Percentiles rank a stretch among this genome's conserved stretches.
These are phyloP conservation scores for Alternaria solani DNA, from an alignment of 2,329 filamentous ascomycete species.

Conservation along the genomic window DNA sequence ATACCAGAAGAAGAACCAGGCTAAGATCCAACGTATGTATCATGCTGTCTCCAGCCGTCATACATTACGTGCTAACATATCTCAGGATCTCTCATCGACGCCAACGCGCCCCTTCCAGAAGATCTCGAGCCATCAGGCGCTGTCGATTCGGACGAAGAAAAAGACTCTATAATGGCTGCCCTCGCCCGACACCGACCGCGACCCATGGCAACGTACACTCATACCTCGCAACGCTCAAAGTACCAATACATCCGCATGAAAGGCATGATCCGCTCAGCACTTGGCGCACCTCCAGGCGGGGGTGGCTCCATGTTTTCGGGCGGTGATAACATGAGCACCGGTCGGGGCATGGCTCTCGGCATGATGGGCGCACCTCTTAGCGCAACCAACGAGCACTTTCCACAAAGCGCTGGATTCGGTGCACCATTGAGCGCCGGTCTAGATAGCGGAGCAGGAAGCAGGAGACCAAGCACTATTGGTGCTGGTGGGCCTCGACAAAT, in stretches of 20 bases:
- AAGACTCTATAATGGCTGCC: slow-evolving; percentile 84
- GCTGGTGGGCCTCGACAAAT: slow-evolving; percentile 47
- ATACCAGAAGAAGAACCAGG: slow-evolving; percentile 93
- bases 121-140: slow-evolving; percentile 75
- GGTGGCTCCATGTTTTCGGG: slow-evolving; percentile 33
- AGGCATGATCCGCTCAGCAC: slow-evolving; percentile 67
- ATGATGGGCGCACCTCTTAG: slow-evolving; percentile 44
- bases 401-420: slow-evolving; percentile 39
- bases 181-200: slow-evolving; percentile 76
- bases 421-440: slow-evolving; percentile 43
- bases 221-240: slow-evolving; percentile 61
- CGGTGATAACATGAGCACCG: slow-evolving; percentile 32
- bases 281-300: slow-evolving; percentile 56
- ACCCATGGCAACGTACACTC: slow-evolving; percentile 73
- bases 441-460: slow-evolving; percentile 35
- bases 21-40: slow-evolving; percentile 89
- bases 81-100: slow-evolving; percentile 89
- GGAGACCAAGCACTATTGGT: slow-evolving; percentile 43
- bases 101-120: slow-evolving; percentile 88
- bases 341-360: slow-evolving; percentile 38
- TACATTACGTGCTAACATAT: slow-evolving; percentile 9
- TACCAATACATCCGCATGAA: slow-evolving; percentile 71
- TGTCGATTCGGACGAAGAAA: slow-evolving; percentile 95
- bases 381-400: slow-evolving; percentile 42
- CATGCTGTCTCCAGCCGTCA: too few relatives aligned